phyloP scores from a whole-genome alignment of 306 rosid species.

The Rosa multiflora region DNA sequence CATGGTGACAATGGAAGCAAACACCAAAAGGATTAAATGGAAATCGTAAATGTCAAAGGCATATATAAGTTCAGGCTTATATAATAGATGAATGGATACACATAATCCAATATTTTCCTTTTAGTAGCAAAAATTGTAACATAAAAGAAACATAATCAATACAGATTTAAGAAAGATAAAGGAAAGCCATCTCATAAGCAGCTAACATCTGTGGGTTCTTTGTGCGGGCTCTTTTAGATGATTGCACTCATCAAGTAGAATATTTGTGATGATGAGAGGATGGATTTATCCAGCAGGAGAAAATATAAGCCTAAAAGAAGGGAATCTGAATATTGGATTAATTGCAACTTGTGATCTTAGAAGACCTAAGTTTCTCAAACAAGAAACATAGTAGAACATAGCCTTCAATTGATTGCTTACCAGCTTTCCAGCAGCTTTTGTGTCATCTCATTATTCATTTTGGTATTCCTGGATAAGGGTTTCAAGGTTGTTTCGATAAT shows the following conservation, averaged over 20 bases:
- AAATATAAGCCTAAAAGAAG: not conserved
- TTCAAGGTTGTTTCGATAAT: not conserved
- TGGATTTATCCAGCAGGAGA: not conserved
- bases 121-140: not conserved
- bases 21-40: not conserved
- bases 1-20: slow-evolving; percentile 10
- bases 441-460: not conserved
- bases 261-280: not conserved
- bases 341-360: not conserved
- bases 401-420: not conserved
- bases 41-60: not conserved
- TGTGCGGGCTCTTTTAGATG: not conserved
- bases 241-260: not conserved
- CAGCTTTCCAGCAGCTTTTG: not conserved
- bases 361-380: not conserved
- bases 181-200: not conserved
- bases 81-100: not conserved
- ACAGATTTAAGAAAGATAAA: not conserved
- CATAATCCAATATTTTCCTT: not conserved
- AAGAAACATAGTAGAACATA: not conserved
- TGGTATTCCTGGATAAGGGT: not conserved
- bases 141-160: not conserved
- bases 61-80: not conserved
- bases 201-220: not conserved
- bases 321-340: not conserved